Evolutionary conservation across 2,329 filamentous ascomycete species (phyloP).

Genomic region (Beauveria sp.): DNA sequence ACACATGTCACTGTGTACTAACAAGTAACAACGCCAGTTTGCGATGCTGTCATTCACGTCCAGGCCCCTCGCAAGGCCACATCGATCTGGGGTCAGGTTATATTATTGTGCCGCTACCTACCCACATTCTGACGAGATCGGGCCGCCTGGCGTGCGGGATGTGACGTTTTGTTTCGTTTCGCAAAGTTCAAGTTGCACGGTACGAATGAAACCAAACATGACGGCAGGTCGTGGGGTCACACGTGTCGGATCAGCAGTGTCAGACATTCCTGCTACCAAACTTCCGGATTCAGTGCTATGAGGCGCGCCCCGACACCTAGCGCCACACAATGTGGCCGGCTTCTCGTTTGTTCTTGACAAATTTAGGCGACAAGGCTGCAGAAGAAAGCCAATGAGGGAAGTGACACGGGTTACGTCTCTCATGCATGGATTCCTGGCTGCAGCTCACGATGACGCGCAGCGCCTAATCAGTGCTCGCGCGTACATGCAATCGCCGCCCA

Average conservation of each 20-base stretch:
- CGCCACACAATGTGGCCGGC: neutral
- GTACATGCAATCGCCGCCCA: neutral
- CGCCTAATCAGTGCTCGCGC: neutral
- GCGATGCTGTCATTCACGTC: no score
- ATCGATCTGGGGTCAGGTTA: no score
- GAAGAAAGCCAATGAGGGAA: neutral
- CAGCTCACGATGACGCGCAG: neutral
- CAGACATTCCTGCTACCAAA: neutral
- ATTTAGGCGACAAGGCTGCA: neutral
- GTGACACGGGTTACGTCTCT: neutral
- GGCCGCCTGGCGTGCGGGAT: neutral
- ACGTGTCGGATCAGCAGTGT: neutral
- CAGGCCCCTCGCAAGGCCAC: no score
- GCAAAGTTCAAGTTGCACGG: neutral
- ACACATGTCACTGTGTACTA: no score
- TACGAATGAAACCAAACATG: neutral
- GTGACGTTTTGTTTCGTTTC: neutral
- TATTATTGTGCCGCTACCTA: neutral
- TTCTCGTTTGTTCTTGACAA: neutral
- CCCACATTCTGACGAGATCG: neutral
- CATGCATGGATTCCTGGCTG: neutral
- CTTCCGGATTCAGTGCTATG: neutral
- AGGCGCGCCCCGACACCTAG: constrained; percentile 5
- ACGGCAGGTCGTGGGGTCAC: neutral
- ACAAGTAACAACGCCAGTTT: no score